Conservation (phyloP, 768 basidiomycete species). For the Exsudoporus frostii region DNA sequence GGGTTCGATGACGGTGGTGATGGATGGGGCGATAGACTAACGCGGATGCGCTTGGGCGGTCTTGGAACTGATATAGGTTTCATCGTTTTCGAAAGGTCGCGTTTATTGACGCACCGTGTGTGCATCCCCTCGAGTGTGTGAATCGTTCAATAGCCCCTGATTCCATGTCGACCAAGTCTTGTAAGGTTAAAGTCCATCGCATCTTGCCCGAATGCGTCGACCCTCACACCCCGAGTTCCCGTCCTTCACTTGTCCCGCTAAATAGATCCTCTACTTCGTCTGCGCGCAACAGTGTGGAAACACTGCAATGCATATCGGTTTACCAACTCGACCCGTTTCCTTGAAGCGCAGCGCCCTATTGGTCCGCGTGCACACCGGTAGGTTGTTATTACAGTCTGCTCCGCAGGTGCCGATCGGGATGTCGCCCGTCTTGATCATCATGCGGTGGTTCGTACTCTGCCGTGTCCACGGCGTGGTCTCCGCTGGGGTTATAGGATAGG, state of each 20-base stretch:
- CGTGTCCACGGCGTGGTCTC: no score
- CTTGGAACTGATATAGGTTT: background rate
- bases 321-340: background rate
- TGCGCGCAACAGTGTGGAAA: background rate
- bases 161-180: no score
- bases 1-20: background rate
- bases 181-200: no score
- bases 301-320: background rate
- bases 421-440: background rate
- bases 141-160: background rate
- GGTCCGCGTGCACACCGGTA: background rate
- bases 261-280: constrained; percentile 25
- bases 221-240: constrained; percentile 23
- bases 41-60: constrained; percentile 18
- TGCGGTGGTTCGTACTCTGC: background rate
- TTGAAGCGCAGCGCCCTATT: background rate
- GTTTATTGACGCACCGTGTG: no score
- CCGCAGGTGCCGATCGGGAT: background rate
- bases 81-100: background rate
- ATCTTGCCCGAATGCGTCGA: no score
- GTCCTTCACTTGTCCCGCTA: constrained; percentile 6
- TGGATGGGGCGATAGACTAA: background rate
- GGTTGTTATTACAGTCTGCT: no score
- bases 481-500: no score
- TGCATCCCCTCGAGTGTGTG: background rate